Evolutionary conservation across 73 alveolate genomes (phyloP).

Genomic region (Paramecium sexaurelia): DNA sequence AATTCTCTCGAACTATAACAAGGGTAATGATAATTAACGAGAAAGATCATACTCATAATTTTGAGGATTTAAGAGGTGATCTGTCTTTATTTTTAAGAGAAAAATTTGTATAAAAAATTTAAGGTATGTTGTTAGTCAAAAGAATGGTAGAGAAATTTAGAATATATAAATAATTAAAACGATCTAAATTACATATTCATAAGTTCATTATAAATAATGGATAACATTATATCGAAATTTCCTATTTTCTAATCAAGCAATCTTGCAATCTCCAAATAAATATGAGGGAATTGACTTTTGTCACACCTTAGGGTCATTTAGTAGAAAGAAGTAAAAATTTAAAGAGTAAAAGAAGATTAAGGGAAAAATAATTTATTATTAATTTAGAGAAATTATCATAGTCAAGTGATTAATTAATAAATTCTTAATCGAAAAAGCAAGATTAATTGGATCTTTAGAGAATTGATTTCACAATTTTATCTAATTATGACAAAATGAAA

Average conservation of each 20-base stretch:
- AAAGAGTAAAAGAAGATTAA: constrained; percentile 9
- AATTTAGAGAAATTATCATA: not conserved
- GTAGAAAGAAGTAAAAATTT: not conserved
- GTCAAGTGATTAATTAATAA: not conserved
- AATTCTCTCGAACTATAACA: not conserved
- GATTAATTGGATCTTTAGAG: not conserved
- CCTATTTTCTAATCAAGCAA: not conserved
- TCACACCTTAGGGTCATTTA: constrained; percentile 27
- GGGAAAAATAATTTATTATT: not conserved
- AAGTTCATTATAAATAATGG: not conserved
- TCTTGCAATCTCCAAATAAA: not conserved
- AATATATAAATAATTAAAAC: constrained; percentile 19
- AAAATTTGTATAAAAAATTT: not conserved
- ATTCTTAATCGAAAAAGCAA: not conserved
- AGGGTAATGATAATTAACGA: not conserved
- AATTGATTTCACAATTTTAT: not conserved
- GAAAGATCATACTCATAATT: not conserved
- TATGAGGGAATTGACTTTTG: constrained; percentile 22
- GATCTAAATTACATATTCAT: not conserved
- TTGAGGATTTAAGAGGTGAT: not conserved
- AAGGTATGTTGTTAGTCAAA: constrained; percentile 19
- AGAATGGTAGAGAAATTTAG: constrained; percentile 23
- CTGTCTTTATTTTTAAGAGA: not conserved
- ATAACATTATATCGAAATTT: not conserved
- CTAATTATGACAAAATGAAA: constrained; percentile 29